A percentile compares a stretch with the other conserved stretches of the same genome.
Conservation (phyloP, 768 basidiomycete species). For the Pulveroboletus sp. region DNA sequence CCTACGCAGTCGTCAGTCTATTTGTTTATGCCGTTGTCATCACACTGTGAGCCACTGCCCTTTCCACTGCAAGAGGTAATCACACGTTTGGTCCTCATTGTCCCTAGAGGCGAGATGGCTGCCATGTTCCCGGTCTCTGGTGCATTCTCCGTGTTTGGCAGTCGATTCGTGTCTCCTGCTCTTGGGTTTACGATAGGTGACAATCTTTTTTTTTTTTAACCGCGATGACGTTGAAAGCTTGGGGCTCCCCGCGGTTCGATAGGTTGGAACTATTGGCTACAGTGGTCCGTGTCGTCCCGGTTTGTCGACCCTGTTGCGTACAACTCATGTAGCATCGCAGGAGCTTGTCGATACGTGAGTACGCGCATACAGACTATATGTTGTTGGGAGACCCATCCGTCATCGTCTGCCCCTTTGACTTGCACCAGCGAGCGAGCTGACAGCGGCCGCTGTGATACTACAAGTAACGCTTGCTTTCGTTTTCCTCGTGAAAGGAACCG, state of each 20-base stretch:
- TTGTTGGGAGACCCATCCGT: not conserved
- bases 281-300: constrained; percentile 31
- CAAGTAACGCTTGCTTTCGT: constrained; percentile 28
- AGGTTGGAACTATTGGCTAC: constrained; percentile 59
- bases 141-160: constrained; percentile 54
- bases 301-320: not conserved
- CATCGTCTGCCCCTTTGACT: constrained; percentile 8
- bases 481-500: not conserved
- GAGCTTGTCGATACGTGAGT: constrained; percentile 38
- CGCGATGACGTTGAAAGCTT: not conserved
- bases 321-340: constrained; percentile 17
- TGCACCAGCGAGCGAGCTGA: constrained; percentile 49
- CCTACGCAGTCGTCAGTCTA: constrained; percentile 54
- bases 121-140: constrained; percentile 60
- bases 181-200: constrained; percentile 55
- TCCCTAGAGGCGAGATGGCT: constrained; percentile 56
- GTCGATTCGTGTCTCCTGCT: constrained; percentile 55
- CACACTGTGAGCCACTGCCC: constrained; percentile 37
- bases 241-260: not conserved
- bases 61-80: not conserved
- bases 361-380: not conserved
- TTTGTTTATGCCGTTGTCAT: constrained; percentile 62
- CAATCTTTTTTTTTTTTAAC: not conserved
- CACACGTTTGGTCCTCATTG: not conserved
- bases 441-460: constrained; percentile 51